Evolutionary conservation across 2,329 filamentous ascomycete genomes (phyloP).

Genomic region (Purpureocillium takamizusanense): DNA sequence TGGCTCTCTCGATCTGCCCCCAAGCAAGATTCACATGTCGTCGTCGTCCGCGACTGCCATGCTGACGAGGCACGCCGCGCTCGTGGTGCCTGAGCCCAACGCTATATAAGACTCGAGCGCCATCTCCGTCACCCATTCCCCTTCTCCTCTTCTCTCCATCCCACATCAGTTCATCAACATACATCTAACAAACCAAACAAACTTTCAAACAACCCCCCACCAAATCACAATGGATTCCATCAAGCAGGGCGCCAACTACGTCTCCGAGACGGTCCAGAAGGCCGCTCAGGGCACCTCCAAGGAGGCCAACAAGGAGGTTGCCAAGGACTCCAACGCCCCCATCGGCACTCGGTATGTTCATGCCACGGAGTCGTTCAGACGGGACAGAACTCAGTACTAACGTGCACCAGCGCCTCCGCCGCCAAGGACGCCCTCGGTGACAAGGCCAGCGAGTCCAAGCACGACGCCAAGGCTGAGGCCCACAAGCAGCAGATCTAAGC

Average conservation of each 20-base stretch:
- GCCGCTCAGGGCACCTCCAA: slow-evolving; percentile 47
- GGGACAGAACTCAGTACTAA: not conserved
- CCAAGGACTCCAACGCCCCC: slow-evolving; percentile 49
- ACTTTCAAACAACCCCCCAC: slow-evolving; percentile 8
- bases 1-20: not conserved
- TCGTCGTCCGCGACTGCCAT: too few relatives aligned
- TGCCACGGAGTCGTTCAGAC: not conserved
- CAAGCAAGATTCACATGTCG: not conserved
- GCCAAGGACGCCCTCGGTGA: slow-evolving; percentile 39
- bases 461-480: slow-evolving; percentile 28
- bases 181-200: slow-evolving; percentile 8
- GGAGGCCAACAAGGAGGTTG: slow-evolving; percentile 61
- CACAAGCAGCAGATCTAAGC: slow-evolving; percentile 32
- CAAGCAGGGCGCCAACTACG: slow-evolving; percentile 58
- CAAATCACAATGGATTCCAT: slow-evolving; percentile 39
- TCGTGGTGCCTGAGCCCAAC: not conserved
- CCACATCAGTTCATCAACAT: not conserved
- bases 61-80: too few relatives aligned
- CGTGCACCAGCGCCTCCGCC: slow-evolving; percentile 28
- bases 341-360: slow-evolving; percentile 41
- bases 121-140: not conserved
- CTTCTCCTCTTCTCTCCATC: slow-evolving; percentile 2
- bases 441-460: slow-evolving; percentile 33
- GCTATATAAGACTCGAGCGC: slow-evolving; percentile 6
- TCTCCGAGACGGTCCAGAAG: slow-evolving; percentile 53